A percentile compares a stretch with the other conserved stretches of the same genome.
Conservation (phyloP, 768 basidiomycete species). For the Lyophyllum decastes region DNA sequence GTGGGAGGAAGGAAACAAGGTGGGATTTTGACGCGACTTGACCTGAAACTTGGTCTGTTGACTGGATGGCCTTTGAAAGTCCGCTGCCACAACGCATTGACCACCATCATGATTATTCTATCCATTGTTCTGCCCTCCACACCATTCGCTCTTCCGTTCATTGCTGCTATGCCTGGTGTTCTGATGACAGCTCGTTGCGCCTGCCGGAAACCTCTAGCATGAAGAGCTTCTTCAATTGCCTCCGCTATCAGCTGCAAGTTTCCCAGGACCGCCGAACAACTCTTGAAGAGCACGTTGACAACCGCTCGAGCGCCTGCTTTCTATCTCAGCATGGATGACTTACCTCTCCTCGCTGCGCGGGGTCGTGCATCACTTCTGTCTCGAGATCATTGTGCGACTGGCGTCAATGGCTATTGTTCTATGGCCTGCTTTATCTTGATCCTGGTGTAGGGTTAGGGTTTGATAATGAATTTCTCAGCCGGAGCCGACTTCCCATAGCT, state of each 20-base stretch:
- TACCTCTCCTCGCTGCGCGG: no score
- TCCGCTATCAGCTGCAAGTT: background rate
- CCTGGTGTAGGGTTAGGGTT: slow-evolving; percentile 18
- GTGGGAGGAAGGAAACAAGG: slow-evolving; percentile 22
- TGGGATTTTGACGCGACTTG: slow-evolving; percentile 33
- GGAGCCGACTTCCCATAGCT: no score
- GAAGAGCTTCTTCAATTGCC: no score
- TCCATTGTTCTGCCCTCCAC: background rate
- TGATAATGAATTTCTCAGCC: background rate
- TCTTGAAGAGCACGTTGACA: background rate
- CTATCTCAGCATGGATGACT: background rate
- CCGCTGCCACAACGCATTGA: slow-evolving; percentile 47
- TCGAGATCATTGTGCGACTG: no score
- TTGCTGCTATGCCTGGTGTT: background rate
- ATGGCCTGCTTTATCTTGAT: background rate
- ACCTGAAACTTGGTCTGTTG: slow-evolving; percentile 28
- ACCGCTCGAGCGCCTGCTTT: background rate
- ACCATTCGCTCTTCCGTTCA: background rate
- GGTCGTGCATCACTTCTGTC: background rate
- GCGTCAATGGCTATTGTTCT: background rate
- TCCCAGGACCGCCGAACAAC: background rate
- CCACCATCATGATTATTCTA: slow-evolving; percentile 29
- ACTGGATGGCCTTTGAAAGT: slow-evolving; percentile 41
- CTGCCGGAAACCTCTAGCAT: no score
- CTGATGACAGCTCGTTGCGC: background rate